Base-by-base conservation (phyloP, 2,329 filamentous ascomycete species). In the Periglandula ipomoeae region DNA sequence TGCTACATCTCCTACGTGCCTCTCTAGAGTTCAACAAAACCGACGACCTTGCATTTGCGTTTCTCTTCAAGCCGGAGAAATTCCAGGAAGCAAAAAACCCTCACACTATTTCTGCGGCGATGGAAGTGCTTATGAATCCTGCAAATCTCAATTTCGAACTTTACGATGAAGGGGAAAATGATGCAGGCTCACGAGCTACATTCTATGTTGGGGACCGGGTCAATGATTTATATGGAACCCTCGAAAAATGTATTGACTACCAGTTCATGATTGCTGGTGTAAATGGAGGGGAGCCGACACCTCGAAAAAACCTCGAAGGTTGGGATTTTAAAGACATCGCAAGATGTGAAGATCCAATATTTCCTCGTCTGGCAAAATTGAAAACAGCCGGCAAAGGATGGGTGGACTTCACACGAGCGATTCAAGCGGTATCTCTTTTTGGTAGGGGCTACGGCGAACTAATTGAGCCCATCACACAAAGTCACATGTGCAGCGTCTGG, bases 241-340 rank as follows among this genome's bases (percentile, higher is more conserved):
- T 39, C 9, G 37, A 39, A 7, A 39, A 39, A 17, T 10, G 10
- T 8, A 39, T 39, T 9, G n/a, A 8, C 8, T 20, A 39, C 19
- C 37, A 39, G 19, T 7, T 9, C 9, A 20, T n/a, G 10, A 39
- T 39, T 39, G n/a, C 37, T 20, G 48, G 52, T 8, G 48, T 48
- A 8, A 34, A 46, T 39, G 57, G 53, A 3, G 15, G 49, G 2
- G 51, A 51, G 1, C 17, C 51, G n/a, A 52, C 17, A 7, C 11
- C 26, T 7, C 48, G 55, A n/a, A 52, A 50, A 15, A 44, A 58
- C 15, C 54, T 64, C n/a, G 59, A 62, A 35, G 60, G 59, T 3
- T 64, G 59, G 59, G 59, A 62, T 38, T 64, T 63, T 47, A 48
- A 39, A 0, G 59, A 64, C n/a, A 10, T 64, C 2, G 54, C 53